phyloP scores from a whole-genome alignment of 257 asterid genomes.

The Gentiana straminea region DNA sequence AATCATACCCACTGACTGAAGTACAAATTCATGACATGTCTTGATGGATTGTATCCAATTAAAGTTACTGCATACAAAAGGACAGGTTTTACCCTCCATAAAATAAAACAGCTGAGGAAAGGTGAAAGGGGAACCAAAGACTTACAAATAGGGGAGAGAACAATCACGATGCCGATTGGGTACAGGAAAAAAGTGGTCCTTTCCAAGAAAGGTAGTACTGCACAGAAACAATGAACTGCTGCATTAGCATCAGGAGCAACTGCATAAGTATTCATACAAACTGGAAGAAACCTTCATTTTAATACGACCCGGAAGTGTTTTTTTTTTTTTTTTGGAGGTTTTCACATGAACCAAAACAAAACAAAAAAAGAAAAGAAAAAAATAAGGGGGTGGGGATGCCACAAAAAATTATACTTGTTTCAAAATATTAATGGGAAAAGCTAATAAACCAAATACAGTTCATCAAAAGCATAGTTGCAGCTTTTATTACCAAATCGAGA shows the following conservation, averaged over 20 bases:
- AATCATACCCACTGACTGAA: conserved; percentile 51
- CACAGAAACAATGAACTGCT: conserved; percentile 12
- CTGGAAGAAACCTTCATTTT: too few relatives aligned
- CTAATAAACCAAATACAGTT: too few relatives aligned
- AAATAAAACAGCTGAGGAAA: not conserved
- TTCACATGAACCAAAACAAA: too few relatives aligned
- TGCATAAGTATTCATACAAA: not conserved
- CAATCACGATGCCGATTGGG: conserved; percentile 75
- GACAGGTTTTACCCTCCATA: conserved; percentile 1
- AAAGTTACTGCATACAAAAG: conserved; percentile 56
- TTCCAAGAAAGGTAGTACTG: conserved; percentile 96
- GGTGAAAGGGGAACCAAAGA: not conserved
- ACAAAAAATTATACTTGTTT: too few relatives aligned
- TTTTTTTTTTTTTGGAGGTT: too few relatives aligned
- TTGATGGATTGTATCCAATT: conserved; percentile 91
- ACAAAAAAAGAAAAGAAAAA: not conserved
- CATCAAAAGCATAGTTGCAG: not conserved
- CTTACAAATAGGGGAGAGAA: conserved; percentile 79
- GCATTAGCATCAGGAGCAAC: not conserved
- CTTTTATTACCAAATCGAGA: too few relatives aligned
- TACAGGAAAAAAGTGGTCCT: conserved; percentile 95
- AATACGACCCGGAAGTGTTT: too few relatives aligned
- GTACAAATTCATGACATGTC: conserved; percentile 81
- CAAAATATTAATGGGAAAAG: too few relatives aligned
- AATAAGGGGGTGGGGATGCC: too few relatives aligned